Conservation (phyloP, 208 protist species). For the Herpetomonas tarakana region DNA sequence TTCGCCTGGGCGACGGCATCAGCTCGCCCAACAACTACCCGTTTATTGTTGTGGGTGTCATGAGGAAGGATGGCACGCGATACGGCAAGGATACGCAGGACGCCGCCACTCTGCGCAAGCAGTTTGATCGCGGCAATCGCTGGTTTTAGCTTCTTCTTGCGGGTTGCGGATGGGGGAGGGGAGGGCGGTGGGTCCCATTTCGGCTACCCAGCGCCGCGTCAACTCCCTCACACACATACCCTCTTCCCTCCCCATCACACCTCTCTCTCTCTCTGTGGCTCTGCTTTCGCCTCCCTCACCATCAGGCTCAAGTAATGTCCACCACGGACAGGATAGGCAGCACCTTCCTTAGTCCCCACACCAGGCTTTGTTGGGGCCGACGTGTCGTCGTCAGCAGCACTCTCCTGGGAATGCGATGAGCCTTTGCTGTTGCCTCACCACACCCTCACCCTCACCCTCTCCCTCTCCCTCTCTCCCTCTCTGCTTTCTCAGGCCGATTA, state of each 20-base stretch:
- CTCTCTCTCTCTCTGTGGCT: background rate
- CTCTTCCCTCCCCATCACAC: background rate
- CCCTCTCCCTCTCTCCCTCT: too few species aligned
- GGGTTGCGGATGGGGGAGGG: constrained; percentile 1
- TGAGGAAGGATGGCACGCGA: constrained; percentile 84
- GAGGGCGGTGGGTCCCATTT: background rate
- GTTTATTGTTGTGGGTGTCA: constrained; percentile 86
- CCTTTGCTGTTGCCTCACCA: too few species aligned
- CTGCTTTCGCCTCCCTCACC: background rate
- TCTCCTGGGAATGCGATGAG: too few species aligned
- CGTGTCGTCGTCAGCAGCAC: too few species aligned
- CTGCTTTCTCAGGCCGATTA: too few species aligned
- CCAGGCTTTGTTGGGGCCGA: too few species aligned
- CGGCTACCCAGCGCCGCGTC: background rate
- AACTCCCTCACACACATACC: too few species aligned
- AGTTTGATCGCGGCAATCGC: constrained; percentile 79
- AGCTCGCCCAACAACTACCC: constrained; percentile 63
- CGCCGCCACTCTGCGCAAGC: constrained; percentile 81
- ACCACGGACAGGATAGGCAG: too few species aligned
- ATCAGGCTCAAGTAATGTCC: background rate
- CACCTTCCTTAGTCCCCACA: too few species aligned
- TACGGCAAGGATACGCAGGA: constrained; percentile 90
- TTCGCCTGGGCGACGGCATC: constrained; percentile 80
- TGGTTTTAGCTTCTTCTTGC: constrained; percentile 53
- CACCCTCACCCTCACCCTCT: too few species aligned